These are phyloP conservation scores for Pholiota conissans DNA, from an alignment of 768 basidiomycete genomes.

Conservation along the genomic window DNA sequence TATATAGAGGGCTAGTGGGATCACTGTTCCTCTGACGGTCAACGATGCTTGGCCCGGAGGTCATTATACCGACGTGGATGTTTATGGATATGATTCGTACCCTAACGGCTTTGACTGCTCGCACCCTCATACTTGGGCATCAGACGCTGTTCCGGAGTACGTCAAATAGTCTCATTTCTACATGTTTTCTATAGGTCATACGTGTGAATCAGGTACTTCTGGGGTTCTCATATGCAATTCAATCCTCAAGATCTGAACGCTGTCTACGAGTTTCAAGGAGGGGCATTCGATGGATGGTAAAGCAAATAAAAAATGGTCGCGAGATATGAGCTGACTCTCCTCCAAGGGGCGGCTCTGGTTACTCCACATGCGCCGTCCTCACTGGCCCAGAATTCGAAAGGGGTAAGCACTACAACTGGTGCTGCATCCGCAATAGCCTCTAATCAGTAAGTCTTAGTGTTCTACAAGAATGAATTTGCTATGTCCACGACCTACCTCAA, in stretches of 20 bases:
- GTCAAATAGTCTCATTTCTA: neutral
- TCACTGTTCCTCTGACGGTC: conserved; percentile 46
- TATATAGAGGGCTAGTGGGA: conserved; percentile 40
- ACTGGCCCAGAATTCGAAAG: conserved; percentile 45
- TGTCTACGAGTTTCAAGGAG: conserved; percentile 49
- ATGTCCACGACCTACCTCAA: conserved; percentile 49
- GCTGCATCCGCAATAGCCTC: neutral
- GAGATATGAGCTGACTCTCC: neutral
- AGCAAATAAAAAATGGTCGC: conserved; percentile 4
- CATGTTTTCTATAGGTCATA: neutral
- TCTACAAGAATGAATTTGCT: conserved; percentile 48
- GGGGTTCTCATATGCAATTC: conserved; percentile 34
- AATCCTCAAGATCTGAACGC: conserved; percentile 40
- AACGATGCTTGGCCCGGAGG: conserved; percentile 49
- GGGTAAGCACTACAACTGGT: conserved; percentile 23
- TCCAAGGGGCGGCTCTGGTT: conserved; percentile 40
- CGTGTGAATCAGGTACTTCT: conserved; percentile 31
- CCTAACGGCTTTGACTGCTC: conserved; percentile 58
- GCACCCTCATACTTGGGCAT: conserved; percentile 42
- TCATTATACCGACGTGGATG: conserved; percentile 44
- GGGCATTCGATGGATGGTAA: conserved; percentile 51
- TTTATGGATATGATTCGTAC: conserved; percentile 54
- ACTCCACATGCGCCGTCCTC: conserved; percentile 31
- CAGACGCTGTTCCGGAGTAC: conserved; percentile 43
- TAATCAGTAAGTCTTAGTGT: conserved; percentile 28